A percentile compares a stretch with the other conserved stretches of the same genome.
Evolutionary conservation across 2,329 filamentous ascomycete species (phyloP).

Genomic region (Beauveria medogensis): DNA sequence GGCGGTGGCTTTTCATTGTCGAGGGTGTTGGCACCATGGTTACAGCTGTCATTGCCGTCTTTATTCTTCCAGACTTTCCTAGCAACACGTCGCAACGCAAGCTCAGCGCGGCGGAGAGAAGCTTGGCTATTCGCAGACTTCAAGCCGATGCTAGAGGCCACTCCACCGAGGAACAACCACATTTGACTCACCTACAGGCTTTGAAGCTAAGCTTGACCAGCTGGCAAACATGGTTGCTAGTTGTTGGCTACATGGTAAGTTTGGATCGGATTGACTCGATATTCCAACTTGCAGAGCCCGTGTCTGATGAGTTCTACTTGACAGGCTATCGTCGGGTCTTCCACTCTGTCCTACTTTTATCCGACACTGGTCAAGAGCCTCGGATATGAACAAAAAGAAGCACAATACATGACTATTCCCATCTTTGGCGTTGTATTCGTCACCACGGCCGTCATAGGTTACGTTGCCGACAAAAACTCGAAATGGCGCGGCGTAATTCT

Average conservation of each 20-base stretch:
- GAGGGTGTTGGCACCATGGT: constrained; percentile 59
- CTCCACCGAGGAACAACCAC: constrained; percentile 59
- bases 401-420: constrained; percentile 44
- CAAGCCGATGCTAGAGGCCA: constrained; percentile 58
- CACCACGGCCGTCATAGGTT: constrained; percentile 36
- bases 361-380: constrained; percentile 43
- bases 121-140: constrained; percentile 57
- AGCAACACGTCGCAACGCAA: constrained; percentile 53
- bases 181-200: constrained; percentile 59
- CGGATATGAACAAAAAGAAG: constrained; percentile 35
- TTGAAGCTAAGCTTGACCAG: constrained; percentile 29
- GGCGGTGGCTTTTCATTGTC: constrained; percentile 53
- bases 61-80: constrained; percentile 68
- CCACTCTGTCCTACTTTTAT: constrained; percentile 46
- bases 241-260: constrained; percentile 32
- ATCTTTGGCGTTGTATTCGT: constrained; percentile 47
- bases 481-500: constrained; percentile 40
- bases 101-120: constrained; percentile 54
- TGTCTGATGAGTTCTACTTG: background rate
- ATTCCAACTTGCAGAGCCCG: background rate
- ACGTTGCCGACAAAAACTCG: constrained; percentile 38
- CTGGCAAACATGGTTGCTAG: constrained; percentile 32
- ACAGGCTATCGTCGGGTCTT: constrained; percentile 28
- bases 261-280: background rate
- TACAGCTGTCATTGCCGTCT: constrained; percentile 55